Conservation (phyloP, 805 yeast species). For the Cyberlindnera maclurae region DNA sequence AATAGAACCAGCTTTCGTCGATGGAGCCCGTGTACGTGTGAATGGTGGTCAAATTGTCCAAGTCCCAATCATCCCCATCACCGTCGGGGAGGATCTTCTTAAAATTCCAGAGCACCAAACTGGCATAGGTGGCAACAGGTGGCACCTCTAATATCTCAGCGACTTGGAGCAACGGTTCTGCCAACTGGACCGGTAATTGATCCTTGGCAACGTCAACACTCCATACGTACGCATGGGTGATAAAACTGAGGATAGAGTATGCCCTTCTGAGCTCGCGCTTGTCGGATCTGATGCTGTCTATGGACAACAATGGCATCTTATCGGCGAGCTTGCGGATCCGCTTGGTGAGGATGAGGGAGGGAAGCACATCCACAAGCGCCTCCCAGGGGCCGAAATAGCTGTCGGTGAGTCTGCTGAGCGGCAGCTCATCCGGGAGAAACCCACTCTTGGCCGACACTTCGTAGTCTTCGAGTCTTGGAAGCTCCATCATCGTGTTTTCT, state of each 20-base stretch:
- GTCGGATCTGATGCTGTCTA: slow-evolving; percentile 30
- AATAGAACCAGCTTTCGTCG: slow-evolving; percentile 92
- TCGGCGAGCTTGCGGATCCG: slow-evolving; percentile 60
- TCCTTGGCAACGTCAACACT: slow-evolving; percentile 57
- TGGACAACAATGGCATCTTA: slow-evolving; percentile 48
- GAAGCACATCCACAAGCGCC: slow-evolving; percentile 51
- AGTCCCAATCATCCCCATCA: slow-evolving; percentile 31
- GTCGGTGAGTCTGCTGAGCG: slow-evolving; percentile 53
- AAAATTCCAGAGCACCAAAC: slow-evolving; percentile 85
- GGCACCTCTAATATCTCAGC: slow-evolving; percentile 64
- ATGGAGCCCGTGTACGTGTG: slow-evolving; percentile 84
- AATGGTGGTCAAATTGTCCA: slow-evolving; percentile 69
- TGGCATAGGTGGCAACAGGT: slow-evolving; percentile 84
- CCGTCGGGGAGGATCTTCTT: slow-evolving; percentile 45
- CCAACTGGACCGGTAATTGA: slow-evolving; percentile 57
- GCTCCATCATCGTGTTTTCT: slow-evolving; percentile 13
- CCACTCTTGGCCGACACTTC: slow-evolving; percentile 69
- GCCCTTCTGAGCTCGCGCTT: slow-evolving; percentile 68
- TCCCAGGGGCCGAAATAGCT: slow-evolving; percentile 78
- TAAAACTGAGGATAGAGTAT: slow-evolving; percentile 67
- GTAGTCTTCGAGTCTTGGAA: slow-evolving; percentile 55
- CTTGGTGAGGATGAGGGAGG: slow-evolving; percentile 64
- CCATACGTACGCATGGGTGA: slow-evolving; percentile 91
- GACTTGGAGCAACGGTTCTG: slow-evolving; percentile 60
- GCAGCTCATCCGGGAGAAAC: slow-evolving; percentile 66